Evolutionary conservation across 768 basidiomycete species (phyloP), one percentile per base, ranked within the genome.

Genomic region (Kwoniella mangroviensis): DNA sequence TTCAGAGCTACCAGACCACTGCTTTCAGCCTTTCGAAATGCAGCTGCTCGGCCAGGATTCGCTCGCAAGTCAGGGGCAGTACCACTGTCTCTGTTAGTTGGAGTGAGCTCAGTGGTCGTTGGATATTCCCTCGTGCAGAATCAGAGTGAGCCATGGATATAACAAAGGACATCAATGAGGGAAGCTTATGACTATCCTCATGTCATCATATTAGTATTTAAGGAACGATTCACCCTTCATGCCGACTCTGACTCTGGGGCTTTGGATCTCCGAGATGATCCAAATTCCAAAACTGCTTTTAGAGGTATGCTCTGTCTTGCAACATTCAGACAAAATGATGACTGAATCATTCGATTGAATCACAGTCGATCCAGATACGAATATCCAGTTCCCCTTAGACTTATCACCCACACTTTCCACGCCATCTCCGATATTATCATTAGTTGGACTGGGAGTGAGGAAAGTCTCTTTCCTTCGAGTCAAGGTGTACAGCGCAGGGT

Each of bases 401-500:
- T 40, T 76, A 34, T 69, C 63, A 17, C 63, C 60, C 45, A 67
- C 58, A 40, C 66, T 68, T 5, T 59, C 67, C 2, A 65, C 74
- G 13, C 17, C 63, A 24, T 67, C 74, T 2, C 88, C 91, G 10
- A 83, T 87, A 1, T 87, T 92, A 75, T 87, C 88, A 12, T 87
- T 96, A 5, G 84, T 97, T 21, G 94, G 94, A 6, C 84, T 93
- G 0, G 94, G 94, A 24, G 92, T 94, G 49, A 86, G 94, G 60
- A 92, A 90, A 0, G 93, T 97, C 40, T 93, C 93, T 15, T 94
- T 97, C 83, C 85, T 96, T 49, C 87, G 90, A 7, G 88, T 97
- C 72, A 89, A 92, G 79, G 94, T 96, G 17, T 97, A 97, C 83
- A 91, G 91, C 12, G 89, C 93, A 42, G 94, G 88, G 2, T 93